These are phyloP conservation scores for Ilex aquifolium DNA, from an alignment of 257 asterid genomes.

Conservation along the genomic window DNA sequence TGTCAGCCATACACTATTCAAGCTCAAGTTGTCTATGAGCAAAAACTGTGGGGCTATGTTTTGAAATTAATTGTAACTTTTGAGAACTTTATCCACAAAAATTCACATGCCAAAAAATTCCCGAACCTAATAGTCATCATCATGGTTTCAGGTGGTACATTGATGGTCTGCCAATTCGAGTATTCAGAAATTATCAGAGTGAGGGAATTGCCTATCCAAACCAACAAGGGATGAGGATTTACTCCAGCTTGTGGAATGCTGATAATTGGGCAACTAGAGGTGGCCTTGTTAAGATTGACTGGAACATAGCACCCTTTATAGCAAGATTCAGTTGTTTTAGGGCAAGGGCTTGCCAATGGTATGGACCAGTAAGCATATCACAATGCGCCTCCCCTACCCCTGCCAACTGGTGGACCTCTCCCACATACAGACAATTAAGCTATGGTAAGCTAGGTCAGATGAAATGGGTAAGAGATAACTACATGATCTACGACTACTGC, in stretches of 20 bases:
- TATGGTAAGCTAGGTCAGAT: slow-evolving; percentile 25
- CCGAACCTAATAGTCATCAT: not conserved
- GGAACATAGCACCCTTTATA: slow-evolving; percentile 56
- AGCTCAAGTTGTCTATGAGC: too few relatives aligned
- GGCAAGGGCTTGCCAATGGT: slow-evolving; percentile 35
- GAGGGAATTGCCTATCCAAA: slow-evolving; percentile 55
- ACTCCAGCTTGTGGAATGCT: slow-evolving; percentile 80
- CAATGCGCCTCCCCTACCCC: slow-evolving; percentile 30
- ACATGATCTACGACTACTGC: slow-evolving; percentile 65
- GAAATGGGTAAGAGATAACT: slow-evolving; percentile 35
- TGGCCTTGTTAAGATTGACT: slow-evolving; percentile 57
- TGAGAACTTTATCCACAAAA: too few relatives aligned
- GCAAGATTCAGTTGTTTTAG: slow-evolving; percentile 42
- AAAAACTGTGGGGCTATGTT: too few relatives aligned
- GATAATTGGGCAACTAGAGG: slow-evolving; percentile 84
- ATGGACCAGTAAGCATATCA: slow-evolving; percentile 22
- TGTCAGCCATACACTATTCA: not conserved
- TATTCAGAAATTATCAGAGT: slow-evolving; percentile 40
- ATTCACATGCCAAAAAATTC: not conserved
- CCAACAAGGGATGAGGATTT: slow-evolving; percentile 55
- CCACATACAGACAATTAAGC: slow-evolving; percentile 24
- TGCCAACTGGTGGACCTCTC: slow-evolving; percentile 37
- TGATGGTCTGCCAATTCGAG: slow-evolving; percentile 62
- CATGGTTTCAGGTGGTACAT: slow-evolving; percentile 55
- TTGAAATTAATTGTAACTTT: too few relatives aligned